Base-by-base conservation (phyloP, 2,329 filamentous ascomycete species). In the Curvularia sp. region DNA sequence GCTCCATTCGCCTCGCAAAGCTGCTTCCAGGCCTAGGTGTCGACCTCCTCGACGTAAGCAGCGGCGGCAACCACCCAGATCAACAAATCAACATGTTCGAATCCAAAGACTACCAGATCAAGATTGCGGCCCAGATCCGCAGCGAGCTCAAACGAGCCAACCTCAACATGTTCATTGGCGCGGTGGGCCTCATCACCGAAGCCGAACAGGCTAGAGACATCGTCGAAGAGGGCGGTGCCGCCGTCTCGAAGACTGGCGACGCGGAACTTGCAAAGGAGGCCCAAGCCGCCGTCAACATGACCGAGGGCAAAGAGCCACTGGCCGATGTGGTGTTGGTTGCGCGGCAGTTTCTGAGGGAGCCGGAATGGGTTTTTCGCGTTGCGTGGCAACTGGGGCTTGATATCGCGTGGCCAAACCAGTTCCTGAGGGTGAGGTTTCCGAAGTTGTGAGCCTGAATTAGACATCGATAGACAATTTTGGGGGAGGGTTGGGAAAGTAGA, bases 261-360 rank as follows among this genome's bases (percentile, higher is more conserved):
- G 53, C 25, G 6, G 68, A 72, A 46, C 60, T 75, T 13, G 70
- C 60, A 6, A 63, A 65, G 21, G 72, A 74, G 42, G 78, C 76
- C 0, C 64, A 68, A 23, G 65, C 71, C 28, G 72, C 71, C 0
- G 59, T 74, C 10, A 51, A 57, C 15, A 74, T 79, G 71, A 80
- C 78, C 0, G 73, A 80, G 36, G 72, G 67, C 0, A 61, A 65
- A 2, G 71, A 73, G 45, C 71, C 72, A 0, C 71, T 76, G 77
- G 80, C 82, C 0, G 83, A 85, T 74, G 79, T 80, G 0, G 75
- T 84, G 23, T 63, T 85, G n/a, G 77, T 85, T 34, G 83, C 80
- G 0, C 76, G 82, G 42, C 83, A 85, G 61, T 85, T 85, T 58
- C 78, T 85, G 77, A 74, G 83, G 7, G 83, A 85, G 70, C 82